These are phyloP conservation scores for Fusarium haematococcum DNA, from an alignment of 2,329 filamentous ascomycete species.

Conservation along the genomic window DNA sequence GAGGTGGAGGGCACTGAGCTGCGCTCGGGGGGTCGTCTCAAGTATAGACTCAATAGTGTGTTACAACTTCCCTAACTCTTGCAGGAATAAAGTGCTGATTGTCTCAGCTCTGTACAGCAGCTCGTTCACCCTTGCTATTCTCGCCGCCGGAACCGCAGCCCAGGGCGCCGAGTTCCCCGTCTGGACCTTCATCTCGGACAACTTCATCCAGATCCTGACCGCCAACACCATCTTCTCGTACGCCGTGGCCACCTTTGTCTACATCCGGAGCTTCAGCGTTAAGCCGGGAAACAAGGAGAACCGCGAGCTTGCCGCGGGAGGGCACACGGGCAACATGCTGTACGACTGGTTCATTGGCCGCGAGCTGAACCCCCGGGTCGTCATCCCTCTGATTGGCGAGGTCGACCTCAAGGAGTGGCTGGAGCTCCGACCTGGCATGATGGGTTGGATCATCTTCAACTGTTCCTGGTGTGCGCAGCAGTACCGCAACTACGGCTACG, in stretches of 20 bases:
- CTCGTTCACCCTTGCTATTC: constrained; percentile 76
- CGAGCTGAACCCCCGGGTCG: constrained; percentile 90
- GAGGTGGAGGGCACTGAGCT: constrained; percentile 78
- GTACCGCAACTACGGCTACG: constrained; percentile 83
- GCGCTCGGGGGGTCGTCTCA: constrained; percentile 76
- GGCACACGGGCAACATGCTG: constrained; percentile 83
- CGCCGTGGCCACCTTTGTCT: constrained; percentile 80
- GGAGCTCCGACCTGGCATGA: constrained; percentile 91
- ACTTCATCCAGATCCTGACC: constrained; percentile 88
- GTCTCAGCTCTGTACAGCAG: constrained; percentile 78
- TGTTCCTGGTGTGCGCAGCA: constrained; percentile 88
- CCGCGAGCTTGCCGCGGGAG: constrained; percentile 85
- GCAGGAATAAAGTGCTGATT: constrained; percentile 28
- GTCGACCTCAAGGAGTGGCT: constrained; percentile 92
- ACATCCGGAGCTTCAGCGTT: constrained; percentile 84
- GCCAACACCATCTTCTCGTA: constrained; percentile 84
- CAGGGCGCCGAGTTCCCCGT: constrained; percentile 86
- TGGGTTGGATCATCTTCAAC: constrained; percentile 90
- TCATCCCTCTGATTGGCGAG: constrained; percentile 82
- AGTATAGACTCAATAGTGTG: constrained; percentile 84
- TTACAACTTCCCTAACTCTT: constrained; percentile 18
- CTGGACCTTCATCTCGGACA: constrained; percentile 94
- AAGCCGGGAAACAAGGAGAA: constrained; percentile 77
- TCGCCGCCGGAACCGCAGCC: constrained; percentile 78
- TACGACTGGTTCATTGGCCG: constrained; percentile 98